Conservation (phyloP, 495 filamentous ascomycete species). For the Neurospora sublineolata region DNA sequence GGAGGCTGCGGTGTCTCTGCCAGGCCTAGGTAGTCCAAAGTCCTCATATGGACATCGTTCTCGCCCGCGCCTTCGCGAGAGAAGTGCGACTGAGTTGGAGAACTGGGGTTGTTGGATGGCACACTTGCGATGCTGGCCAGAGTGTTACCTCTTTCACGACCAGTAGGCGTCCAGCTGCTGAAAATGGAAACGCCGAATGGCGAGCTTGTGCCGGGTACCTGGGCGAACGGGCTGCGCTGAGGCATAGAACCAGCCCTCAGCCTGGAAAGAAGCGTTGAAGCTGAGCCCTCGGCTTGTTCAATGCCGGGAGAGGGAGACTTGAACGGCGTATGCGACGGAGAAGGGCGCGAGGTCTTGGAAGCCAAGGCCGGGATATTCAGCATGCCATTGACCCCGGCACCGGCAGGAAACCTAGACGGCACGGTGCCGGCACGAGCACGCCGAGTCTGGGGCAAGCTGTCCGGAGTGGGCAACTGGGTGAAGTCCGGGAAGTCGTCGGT, state of each 20-base stretch:
- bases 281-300: conserved; percentile 48
- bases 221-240: conserved; percentile 64
- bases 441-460: conserved; percentile 43
- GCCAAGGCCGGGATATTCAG: conserved; percentile 53
- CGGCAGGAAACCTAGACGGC: conserved; percentile 80
- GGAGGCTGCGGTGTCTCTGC: conserved; percentile 85
- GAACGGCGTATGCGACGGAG: conserved; percentile 86
- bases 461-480: conserved; percentile 49
- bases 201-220: conserved; percentile 34
- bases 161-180: conserved; percentile 65
- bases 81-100: conserved; percentile 80
- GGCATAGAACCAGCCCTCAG: conserved; percentile 93
- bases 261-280: conserved; percentile 68
- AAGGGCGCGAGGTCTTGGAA: conserved; percentile 74
- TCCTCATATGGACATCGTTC: conserved; percentile 75
- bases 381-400: conserved; percentile 45
- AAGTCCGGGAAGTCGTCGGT: conserved; percentile 93
- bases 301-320: conserved; percentile 61
- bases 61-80: conserved; percentile 79
- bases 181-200: conserved; percentile 88
- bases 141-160: conserved; percentile 69
- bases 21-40: conserved; percentile 88
- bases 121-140: conserved; percentile 67
- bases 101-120: conserved; percentile 73
- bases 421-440: conserved; percentile 91